Evolutionary conservation across 495 filamentous ascomycete genomes (phyloP).

Genomic region (Evansstolkia leycettana): DNA sequence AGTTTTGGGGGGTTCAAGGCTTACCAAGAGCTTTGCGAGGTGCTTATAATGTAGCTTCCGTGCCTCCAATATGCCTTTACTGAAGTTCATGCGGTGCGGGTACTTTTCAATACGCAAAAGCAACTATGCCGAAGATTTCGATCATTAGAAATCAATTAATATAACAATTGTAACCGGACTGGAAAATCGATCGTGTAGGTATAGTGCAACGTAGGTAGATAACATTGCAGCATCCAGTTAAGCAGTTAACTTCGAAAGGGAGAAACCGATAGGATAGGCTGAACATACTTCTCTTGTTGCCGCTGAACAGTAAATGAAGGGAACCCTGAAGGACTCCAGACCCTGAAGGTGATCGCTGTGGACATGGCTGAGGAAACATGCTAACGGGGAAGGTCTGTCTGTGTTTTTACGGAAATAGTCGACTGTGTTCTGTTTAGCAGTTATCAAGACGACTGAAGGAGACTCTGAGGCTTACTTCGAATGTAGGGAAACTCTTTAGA

Average conservation of each 20-base stretch:
- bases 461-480: constrained; percentile 14
- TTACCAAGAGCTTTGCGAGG: constrained; percentile 53
- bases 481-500: constrained; percentile 29
- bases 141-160: not conserved
- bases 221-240: not conserved
- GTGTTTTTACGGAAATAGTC: constrained; percentile 67
- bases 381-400: constrained; percentile 49
- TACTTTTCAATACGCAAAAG: constrained; percentile 65
- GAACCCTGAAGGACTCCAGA: constrained; percentile 60
- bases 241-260: no score
- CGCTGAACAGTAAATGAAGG: constrained; percentile 83
- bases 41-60: constrained; percentile 60
- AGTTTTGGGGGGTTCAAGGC: constrained; percentile 3
- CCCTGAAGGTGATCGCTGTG: constrained; percentile 86
- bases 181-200: no score
- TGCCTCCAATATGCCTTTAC: constrained; percentile 62
- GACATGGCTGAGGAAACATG: constrained; percentile 86
- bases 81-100: constrained; percentile 68
- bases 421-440: constrained; percentile 31
- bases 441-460: not conserved
- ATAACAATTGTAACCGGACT: no score
- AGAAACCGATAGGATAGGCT: no score
- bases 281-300: constrained; percentile 59
- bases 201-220: constrained; percentile 2
- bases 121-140: constrained; percentile 20